Conservation (phyloP, 768 basidiomycete genomes). For the Rhizopogon roseolus region DNA sequence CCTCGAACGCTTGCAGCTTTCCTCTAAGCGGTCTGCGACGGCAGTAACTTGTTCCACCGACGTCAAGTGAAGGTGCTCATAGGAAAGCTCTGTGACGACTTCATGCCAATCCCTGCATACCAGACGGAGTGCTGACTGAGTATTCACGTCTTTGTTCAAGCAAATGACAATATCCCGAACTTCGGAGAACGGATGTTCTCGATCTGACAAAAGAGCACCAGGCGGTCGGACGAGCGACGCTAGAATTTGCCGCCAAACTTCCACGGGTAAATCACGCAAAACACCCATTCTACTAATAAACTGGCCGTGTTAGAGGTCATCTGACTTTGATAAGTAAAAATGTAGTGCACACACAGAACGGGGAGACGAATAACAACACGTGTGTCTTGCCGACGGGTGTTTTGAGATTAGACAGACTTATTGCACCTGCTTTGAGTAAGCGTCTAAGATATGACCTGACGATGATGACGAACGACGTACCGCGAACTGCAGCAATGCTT, state of each 20-base stretch:
- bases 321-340: not conserved
- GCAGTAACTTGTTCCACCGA: slow-evolving; percentile 28
- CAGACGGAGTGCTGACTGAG: slow-evolving; percentile 27
- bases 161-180: slow-evolving; percentile 26
- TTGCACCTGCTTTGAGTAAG: not conserved
- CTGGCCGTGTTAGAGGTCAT: not conserved
- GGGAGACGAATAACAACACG: not conserved
- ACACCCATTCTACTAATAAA: not conserved
- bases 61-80: slow-evolving; percentile 37
- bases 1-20: slow-evolving; percentile 13
- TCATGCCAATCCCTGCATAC: slow-evolving; percentile 36
- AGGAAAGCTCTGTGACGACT: slow-evolving; percentile 32
- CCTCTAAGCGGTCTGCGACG: slow-evolving; percentile 32
- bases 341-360: not conserved
- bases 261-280: slow-evolving; percentile 25
- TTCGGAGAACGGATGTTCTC: slow-evolving; percentile 37
- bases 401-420: not conserved
- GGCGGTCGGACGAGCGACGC: slow-evolving; percentile 28
- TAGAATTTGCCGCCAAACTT: slow-evolving; percentile 39
- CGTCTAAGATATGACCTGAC: not conserved
- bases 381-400: not conserved
- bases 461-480: not conserved
- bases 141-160: slow-evolving; percentile 18
- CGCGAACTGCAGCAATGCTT: not conserved
- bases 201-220: slow-evolving; percentile 26